phyloP scores from a whole-genome alignment of 2,329 filamentous ascomycete species.

The Fusarium gaditjirri region DNA sequence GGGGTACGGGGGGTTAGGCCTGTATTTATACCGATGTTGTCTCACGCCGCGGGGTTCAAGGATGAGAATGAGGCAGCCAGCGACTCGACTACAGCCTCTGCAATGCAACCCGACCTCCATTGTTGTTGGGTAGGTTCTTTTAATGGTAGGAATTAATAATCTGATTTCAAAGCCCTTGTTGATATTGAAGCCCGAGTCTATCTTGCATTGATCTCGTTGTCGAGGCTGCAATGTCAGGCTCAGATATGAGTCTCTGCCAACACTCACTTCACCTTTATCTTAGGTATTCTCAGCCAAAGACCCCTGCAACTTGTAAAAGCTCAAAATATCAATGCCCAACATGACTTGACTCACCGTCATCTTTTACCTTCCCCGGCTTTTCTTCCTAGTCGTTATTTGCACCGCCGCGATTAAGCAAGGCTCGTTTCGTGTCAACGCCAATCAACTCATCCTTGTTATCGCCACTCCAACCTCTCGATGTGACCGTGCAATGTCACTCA shows the following conservation, averaged over 20 bases:
- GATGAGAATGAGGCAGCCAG: constrained; percentile 20
- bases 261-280: not conserved
- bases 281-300: not conserved
- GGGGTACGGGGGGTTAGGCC: constrained; percentile 25
- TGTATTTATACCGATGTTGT: constrained; percentile 41
- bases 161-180: constrained; percentile 9
- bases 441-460: constrained; percentile 9
- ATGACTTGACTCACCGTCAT: constrained; percentile 20
- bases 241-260: not conserved
- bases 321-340: constrained; percentile 28
- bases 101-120: constrained; percentile 3
- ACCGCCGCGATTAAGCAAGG: constrained; percentile 12
- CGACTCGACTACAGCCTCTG: constrained; percentile 7
- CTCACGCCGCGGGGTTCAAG: constrained; percentile 27
- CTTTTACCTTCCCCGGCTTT: constrained; percentile 6
- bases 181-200: not conserved
- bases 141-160: not conserved
- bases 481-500: constrained; percentile 20
- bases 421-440: constrained; percentile 4
- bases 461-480: constrained; percentile 31
- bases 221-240: constrained; percentile 11
- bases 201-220: constrained; percentile 13
- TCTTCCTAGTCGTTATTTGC: constrained; percentile 17
- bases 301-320: constrained; percentile 3
- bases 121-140: constrained; percentile 3